Evolutionary conservation across 306 rosid genomes (phyloP), one percentile per base, ranked within the genome.

Genomic region (Adenanthera pavonina): DNA sequence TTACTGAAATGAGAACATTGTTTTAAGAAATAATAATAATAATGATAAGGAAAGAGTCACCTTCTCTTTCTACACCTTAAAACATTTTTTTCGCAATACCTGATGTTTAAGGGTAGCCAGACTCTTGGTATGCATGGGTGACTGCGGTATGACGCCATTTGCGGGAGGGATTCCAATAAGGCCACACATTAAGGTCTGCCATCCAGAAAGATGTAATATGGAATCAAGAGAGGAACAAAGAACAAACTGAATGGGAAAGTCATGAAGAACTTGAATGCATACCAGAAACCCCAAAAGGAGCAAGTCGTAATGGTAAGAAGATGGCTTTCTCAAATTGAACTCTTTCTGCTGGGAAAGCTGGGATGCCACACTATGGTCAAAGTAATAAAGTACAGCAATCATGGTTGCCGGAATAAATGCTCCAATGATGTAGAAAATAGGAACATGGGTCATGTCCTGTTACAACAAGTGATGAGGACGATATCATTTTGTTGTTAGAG

Each of bases 101-200:
- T 93, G 99, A 78, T 96, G 97, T 82, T 96, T 96, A 73, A 96
- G 99, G 84, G 99, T 96, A 41, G 99, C 99, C 41, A 96, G 86
- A 78, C 98, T 92, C 90, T 96, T 96, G 5, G 99, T 96, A 83
- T 96, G 99, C 99, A 96, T 96, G 51, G 99, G 98, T 67, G 99
- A 96, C 75, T 96, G 99, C 2, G 99, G 99, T 85, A 96, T 93
- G 81, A 96, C 99, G 69, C 99, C 99, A 73, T 96, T 96, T 19
- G 99, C 74, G 7, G 99, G 99, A 74, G 99, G 99, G 62, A 96
- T 86, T 85, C 99, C 99, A 48, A 93, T 47, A 17, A 96, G 98
- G 72, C 99, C 99, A 85, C 99, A 96, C 79, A 91, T 38, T 69
- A 96, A 92, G 74, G 99, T 96, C 99, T 96, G 85, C 62, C 77